phyloP scores from a whole-genome alignment of 2,329 filamentous ascomycete species.

The Stagonosporopsis chrysanthemi region DNA sequence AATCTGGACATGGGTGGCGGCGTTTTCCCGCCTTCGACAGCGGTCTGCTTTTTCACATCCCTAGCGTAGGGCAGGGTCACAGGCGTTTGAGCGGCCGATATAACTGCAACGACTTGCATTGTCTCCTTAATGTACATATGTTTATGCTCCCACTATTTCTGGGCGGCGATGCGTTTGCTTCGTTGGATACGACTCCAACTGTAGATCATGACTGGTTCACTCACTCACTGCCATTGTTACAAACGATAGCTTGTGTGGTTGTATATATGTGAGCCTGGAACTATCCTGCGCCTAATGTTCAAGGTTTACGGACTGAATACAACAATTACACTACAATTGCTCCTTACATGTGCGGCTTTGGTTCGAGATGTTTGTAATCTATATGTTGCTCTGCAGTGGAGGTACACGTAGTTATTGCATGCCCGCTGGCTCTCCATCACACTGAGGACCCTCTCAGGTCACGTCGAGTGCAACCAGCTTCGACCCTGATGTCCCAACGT shows the following conservation, averaged over 20 bases:
- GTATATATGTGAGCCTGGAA: constrained; percentile 13
- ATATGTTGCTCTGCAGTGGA: no score
- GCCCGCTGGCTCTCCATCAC: background rate
- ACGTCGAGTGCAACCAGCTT: background rate
- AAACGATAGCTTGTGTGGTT: constrained; percentile 4
- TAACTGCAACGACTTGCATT: constrained; percentile 18
- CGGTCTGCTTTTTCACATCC: constrained; percentile 19
- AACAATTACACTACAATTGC: constrained; percentile 1
- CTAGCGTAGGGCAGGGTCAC: constrained; percentile 17
- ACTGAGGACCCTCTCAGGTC: background rate
- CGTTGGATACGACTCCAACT: constrained; percentile 19
- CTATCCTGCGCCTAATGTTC: constrained; percentile 22
- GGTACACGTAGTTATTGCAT: no score
- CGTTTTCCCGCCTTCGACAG: constrained; percentile 13
- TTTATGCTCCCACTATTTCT: background rate
- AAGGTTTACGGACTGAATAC: constrained; percentile 11
- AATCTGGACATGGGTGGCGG: constrained; percentile 19
- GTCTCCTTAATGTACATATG: constrained; percentile 26
- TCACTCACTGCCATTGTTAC: constrained; percentile 18
- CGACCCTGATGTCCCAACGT: no score
- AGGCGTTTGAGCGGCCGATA: constrained; percentile 20
- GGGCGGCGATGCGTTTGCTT: constrained; percentile 5
- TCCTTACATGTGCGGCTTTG: background rate
- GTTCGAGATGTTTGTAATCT: background rate
- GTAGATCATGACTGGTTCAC: constrained; percentile 28